A percentile compares a stretch with the other conserved stretches of the same genome.
Conservation (phyloP, 2,329 filamentous ascomycete genomes). For the Paracamarosporium sp. region DNA sequence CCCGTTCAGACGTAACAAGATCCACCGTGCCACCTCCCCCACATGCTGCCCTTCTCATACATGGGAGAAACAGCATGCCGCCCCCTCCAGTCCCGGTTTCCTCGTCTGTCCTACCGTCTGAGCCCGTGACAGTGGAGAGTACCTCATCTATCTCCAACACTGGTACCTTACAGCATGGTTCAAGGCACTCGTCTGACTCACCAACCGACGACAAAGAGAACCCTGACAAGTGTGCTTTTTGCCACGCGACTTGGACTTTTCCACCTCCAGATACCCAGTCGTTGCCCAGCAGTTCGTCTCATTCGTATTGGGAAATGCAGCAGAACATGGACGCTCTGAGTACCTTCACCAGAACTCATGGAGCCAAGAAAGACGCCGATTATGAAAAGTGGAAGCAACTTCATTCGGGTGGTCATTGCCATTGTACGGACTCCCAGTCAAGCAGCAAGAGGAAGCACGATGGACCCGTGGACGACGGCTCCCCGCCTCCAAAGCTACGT, state of each 20-base stretch:
- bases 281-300: not conserved
- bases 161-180: not conserved
- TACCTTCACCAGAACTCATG: not conserved
- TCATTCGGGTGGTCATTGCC: not conserved
- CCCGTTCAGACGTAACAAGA: not conserved
- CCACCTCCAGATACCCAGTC: not conserved
- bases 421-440: not conserved
- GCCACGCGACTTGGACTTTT: not conserved
- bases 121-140: not conserved
- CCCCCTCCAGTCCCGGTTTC: not conserved
- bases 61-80: not conserved
- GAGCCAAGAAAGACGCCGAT: not conserved
- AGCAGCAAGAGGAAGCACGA: constrained; percentile 3
- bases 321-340: not conserved
- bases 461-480: not conserved
- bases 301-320: not conserved
- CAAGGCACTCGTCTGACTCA: not conserved
- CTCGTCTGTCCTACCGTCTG: not conserved
- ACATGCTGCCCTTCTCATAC: not conserved
- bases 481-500: not conserved
- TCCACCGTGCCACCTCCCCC: not conserved
- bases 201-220: not conserved
- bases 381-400: not conserved
- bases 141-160: not conserved
- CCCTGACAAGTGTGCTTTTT: not conserved